phyloP scores from a whole-genome alignment of 1,139 yeast genomes.

The Kodamaea ohmeri region DNA sequence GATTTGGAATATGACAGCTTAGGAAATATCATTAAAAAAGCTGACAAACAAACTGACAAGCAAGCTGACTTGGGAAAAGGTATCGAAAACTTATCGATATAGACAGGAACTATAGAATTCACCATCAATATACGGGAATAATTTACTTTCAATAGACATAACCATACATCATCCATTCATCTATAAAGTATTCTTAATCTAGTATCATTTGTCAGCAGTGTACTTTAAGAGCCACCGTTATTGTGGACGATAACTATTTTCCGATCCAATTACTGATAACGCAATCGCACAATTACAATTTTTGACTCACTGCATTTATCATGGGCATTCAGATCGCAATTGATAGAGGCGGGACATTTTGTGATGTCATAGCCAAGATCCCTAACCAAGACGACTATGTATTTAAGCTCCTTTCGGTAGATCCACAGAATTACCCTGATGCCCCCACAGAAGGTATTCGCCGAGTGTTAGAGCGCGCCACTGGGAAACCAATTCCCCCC shows the following conservation, averaged over 20 bases:
- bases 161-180: too few species aligned
- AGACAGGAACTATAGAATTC: neutral
- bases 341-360: constrained; percentile 84
- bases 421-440: constrained; percentile 80
- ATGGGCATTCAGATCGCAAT: constrained; percentile 21
- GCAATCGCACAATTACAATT: too few species aligned
- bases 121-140: too few species aligned
- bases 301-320: too few species aligned
- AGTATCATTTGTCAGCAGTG: too few species aligned
- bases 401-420: constrained; percentile 76
- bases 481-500: constrained; percentile 49
- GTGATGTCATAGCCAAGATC: constrained; percentile 67
- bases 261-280: too few species aligned
- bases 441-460: constrained; percentile 93
- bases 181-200: too few species aligned
- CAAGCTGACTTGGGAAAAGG: constrained; percentile 3
- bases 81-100: neutral
- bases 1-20: constrained; percentile 14
- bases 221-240: too few species aligned
- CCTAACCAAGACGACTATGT: constrained; percentile 38
- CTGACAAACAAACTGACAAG: too few species aligned
- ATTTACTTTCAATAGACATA: too few species aligned
- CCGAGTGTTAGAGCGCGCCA: constrained; percentile 61
- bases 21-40: constrained; percentile 14
- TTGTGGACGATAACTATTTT: neutral